These are phyloP conservation scores for Diaporthe ilicicola DNA, from an alignment of 2,329 filamentous ascomycete species.

Conservation along the genomic window DNA sequence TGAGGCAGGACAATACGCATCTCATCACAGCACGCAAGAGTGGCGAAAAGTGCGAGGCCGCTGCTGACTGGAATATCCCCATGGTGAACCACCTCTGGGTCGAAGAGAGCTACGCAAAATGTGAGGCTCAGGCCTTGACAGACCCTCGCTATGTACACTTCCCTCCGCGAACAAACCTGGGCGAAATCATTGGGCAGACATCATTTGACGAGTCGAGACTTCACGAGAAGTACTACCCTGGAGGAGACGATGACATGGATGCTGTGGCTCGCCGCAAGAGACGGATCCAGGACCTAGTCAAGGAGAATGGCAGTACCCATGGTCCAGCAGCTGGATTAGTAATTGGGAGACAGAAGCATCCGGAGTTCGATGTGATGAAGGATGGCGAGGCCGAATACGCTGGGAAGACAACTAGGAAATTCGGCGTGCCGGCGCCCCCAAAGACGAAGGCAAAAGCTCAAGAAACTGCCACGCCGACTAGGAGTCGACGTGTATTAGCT, in stretches of 20 bases:
- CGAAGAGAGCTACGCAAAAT: conserved; percentile 95
- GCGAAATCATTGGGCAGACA: conserved; percentile 91
- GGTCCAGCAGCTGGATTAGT: conserved; percentile 58
- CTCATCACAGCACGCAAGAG: conserved; percentile 88
- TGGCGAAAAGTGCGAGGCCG: conserved; percentile 93
- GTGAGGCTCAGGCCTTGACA: conserved; percentile 76
- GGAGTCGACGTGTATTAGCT: conserved; percentile 56
- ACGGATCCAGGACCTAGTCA: conserved; percentile 57
- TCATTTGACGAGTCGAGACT: conserved; percentile 73
- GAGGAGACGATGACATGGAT: conserved; percentile 58
- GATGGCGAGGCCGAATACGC: conserved; percentile 50
- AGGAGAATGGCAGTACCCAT: conserved; percentile 58
- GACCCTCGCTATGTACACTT: conserved; percentile 85
- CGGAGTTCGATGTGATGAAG: conserved; percentile 54
- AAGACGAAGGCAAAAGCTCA: conserved; percentile 31
- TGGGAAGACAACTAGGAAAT: conserved; percentile 43
- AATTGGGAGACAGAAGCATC: conserved; percentile 49
- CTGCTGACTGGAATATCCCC: conserved; percentile 89
- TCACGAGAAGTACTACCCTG: conserved; percentile 74
- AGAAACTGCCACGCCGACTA: conserved; percentile 49
- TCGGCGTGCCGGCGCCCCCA: conserved; percentile 43
- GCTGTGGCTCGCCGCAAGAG: conserved; percentile 57
- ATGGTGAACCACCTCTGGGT: conserved; percentile 97
- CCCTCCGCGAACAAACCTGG: conserved; percentile 86
- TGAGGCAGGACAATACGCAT: conserved; percentile 96